phyloP scores from a whole-genome alignment of 345 rosid species.

The Acer negundo region DNA sequence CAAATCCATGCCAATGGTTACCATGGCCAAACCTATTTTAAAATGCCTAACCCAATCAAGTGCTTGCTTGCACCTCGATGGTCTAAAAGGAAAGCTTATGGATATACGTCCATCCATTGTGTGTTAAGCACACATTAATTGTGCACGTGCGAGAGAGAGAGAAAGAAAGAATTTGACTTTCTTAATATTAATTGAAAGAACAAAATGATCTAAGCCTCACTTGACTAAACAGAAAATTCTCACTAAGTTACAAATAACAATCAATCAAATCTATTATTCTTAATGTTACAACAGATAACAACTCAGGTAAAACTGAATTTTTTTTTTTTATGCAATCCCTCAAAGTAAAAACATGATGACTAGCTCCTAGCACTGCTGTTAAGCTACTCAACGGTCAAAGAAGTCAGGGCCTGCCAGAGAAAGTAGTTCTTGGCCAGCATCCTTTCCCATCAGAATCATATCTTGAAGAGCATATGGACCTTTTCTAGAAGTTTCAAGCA shows the following conservation, averaged over 20 bases:
- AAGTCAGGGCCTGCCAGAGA: slow-evolving; percentile 83
- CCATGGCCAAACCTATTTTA: not conserved
- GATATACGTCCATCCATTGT: not conserved
- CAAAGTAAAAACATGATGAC: slow-evolving; percentile 17
- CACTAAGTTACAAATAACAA: slow-evolving; percentile 27
- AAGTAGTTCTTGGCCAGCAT: slow-evolving; percentile 93
- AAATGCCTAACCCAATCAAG: not conserved
- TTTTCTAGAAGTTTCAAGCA: slow-evolving; percentile 88
- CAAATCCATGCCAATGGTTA: not conserved
- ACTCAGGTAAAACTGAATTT: slow-evolving; percentile 17
- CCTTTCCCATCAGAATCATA: slow-evolving; percentile 85
- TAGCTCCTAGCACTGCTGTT: not conserved
- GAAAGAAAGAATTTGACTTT: not conserved
- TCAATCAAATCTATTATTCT: slow-evolving; percentile 18
- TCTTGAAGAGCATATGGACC: slow-evolving; percentile 67
- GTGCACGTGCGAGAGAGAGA: not conserved
- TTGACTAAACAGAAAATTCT: not conserved
- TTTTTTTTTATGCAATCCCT: slow-evolving; percentile 13
- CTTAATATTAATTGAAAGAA: slow-evolving; percentile 13
- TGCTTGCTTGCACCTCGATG: not conserved
- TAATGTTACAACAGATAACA: slow-evolving; percentile 17
- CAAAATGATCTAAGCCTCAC: slow-evolving; percentile 17
- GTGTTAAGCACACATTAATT: not conserved
- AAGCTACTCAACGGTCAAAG: slow-evolving; percentile 52
- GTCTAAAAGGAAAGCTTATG: not conserved